Conservation (phyloP, 1,284 basidiomycete genomes). For the Boletellus deceptivus region DNA sequence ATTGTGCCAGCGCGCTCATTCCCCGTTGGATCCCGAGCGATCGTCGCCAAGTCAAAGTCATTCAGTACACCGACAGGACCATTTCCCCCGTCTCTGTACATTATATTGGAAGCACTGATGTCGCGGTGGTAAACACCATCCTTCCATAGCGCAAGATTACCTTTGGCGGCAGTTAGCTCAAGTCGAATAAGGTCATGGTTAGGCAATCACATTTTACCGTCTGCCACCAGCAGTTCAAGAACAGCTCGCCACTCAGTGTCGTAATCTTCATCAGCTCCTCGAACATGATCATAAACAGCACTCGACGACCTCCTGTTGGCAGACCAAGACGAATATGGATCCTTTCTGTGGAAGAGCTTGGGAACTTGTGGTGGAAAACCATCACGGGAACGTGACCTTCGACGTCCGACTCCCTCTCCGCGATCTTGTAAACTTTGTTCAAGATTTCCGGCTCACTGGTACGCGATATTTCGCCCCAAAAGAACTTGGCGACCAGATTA, state of each 20-base stretch:
- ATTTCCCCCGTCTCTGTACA: constrained; percentile 18
- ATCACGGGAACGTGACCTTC: constrained; percentile 19
- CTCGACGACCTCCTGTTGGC: not conserved
- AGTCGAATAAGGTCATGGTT: not conserved
- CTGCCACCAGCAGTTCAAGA: constrained; percentile 8
- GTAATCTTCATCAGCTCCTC: constrained; percentile 7
- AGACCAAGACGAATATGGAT: not conserved
- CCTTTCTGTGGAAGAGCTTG: not conserved
- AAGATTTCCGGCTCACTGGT: constrained; percentile 17
- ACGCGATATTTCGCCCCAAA: constrained; percentile 16
- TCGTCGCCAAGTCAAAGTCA: constrained; percentile 32
- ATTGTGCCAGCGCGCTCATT: constrained; percentile 28
- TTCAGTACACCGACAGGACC: constrained; percentile 26
- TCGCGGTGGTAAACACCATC: constrained; percentile 30
- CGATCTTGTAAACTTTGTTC: constrained; percentile 8
- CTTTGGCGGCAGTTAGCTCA: constrained; percentile 12
- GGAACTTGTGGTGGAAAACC: constrained; percentile 8
- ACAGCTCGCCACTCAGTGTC: constrained; percentile 1
- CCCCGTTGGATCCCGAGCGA: not conserved
- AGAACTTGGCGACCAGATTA: constrained; percentile 19
- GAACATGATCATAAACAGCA: constrained; percentile 14
- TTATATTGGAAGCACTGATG: constrained; percentile 33
- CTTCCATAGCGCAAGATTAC: constrained; percentile 33
- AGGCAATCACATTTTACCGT: constrained; percentile 3
- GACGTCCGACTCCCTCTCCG: constrained; percentile 2